Base-by-base conservation (phyloP, 495 filamentous ascomycete species). In the Penicillium cinerascens region DNA sequence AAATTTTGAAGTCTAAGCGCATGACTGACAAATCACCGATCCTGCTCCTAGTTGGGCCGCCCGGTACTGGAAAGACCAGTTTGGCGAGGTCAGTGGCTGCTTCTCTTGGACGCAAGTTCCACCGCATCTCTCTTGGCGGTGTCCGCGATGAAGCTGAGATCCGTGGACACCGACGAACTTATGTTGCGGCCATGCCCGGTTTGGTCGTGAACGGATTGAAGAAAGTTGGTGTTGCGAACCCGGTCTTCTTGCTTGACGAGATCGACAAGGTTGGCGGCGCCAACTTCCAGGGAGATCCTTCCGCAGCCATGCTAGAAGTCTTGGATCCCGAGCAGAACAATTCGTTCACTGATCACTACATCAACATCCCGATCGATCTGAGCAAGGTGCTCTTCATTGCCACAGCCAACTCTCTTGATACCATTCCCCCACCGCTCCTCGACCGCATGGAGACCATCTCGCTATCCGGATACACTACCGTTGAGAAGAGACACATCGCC, bases 231-330 rank as follows among this genome's bases (percentile, higher is more conserved):
- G 92, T 97, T 16, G 83, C 89, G 3, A 99, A 99, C 63, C 95
- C 95, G 2, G 92, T 99, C 27, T 92, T 97, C 73, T 72, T 99
- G 47, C 84, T 99, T 20, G 95, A 99, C 66, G 95, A 99, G 72
- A 97, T 99, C 59, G 95, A 99, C 78, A 99, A 99, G 77, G 80
- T 97, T 46, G 92, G 95, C 51, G 86, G 85, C 50, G 83, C 89
- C 35, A 97, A 92, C 67, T 88, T 91, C 70, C 91, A 99, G 60
- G 95, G 95, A 33, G 95, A 99, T 61, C 95, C 95, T 7, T 95
- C 90, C 22, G 95, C 95, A n/a, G 95, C 95, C 1, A 95, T 99
- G 91, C 82, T 99, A 13, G 95, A 99, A 69, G 95, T 99, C 11
- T 81, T 99, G 20, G 95, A 99, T 63, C 95, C 95, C 7, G 95